Base-by-base conservation (phyloP, 495 filamentous ascomycete genomes). In the Hamigera avellanea region DNA sequence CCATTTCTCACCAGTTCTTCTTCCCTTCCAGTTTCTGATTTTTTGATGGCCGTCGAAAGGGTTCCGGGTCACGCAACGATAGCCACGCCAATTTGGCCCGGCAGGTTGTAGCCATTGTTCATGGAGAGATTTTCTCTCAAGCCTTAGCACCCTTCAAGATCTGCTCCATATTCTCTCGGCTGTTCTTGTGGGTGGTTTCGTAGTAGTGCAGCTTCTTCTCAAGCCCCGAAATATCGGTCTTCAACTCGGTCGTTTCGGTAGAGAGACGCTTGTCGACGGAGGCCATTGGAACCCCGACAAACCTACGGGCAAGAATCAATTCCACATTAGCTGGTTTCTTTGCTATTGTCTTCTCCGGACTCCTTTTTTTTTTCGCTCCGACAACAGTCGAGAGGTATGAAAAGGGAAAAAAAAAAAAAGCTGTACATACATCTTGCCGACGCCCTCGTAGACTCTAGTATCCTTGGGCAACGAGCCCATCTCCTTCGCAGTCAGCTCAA, bases 131-230 rank as follows among this genome's bases (percentile, higher is more conserved):
- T n/a, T n/a, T n/a, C 21, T 23, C 9, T 32, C 15, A 32, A 10
- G 30, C 30, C 15, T 16, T 32, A 14, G 30, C 28, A 19, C 68
- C 65, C 49, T 72, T 75, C 40, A 88, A 66, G 35, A 98, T 85
- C 57, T 82, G 80, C 57, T 95, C 83, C 43, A 96, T 74, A 50
- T 93, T 83, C 48, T 86, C 77, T 45, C 78, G 72, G 54, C 86
- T 91, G 48, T 95, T 98, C 69, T 93, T 84, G 52, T 84, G 76
- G 33, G 91, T 96, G 39, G 81, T 91, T 66, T 98, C 93, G 7
- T 95, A 73, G 55, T 95, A 96, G 39, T 89, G 76, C 40, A 94
- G 69, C 63, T 88, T 85, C 75, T 95, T 95, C 43, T 83, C 81
- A 38, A 95, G 61, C 33, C 73, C 78, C 36, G 79, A 64, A 39